These are phyloP conservation scores for Tetrapisispora taiwanensis DNA, from an alignment of 805 yeast species.

Conservation along the genomic window DNA sequence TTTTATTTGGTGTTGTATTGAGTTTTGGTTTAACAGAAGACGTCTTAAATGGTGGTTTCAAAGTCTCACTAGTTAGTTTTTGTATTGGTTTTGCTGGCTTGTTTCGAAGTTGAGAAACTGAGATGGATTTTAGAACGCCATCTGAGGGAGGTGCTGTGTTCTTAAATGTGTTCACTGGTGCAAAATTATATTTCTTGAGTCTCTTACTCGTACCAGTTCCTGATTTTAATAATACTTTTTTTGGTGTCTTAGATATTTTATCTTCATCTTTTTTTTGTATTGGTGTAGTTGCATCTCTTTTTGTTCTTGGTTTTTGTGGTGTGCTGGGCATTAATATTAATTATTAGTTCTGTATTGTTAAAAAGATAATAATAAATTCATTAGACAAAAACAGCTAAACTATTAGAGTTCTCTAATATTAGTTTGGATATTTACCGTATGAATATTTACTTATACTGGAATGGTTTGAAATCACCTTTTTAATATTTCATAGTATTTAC, in stretches of 20 bases:
- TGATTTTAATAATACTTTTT: too few relatives aligned
- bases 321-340: conserved; percentile 2
- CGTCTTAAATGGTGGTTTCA: neutral
- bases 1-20: conserved; percentile 1
- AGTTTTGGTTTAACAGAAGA: neutral
- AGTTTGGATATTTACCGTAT: too few relatives aligned
- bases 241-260: neutral
- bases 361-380: too few relatives aligned
- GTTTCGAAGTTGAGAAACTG: conserved; percentile 25
- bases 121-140: conserved; percentile 18
- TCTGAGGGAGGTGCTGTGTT: conserved; percentile 1
- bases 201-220: neutral
- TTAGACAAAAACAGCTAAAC: too few relatives aligned
- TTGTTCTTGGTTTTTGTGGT: conserved; percentile 1
- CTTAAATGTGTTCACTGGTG: conserved; percentile 21
- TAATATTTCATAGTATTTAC: too few relatives aligned
- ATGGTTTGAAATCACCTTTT: too few relatives aligned
- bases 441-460: too few relatives aligned
- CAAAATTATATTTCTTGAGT: conserved; percentile 20
- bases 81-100: conserved; percentile 4
- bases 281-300: conserved; percentile 3
- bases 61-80: neutral
- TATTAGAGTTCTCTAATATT: too few relatives aligned
- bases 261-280: neutral
- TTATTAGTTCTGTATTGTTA: neutral